Base-by-base conservation (phyloP, 2,329 filamentous ascomycete genomes). In the Penicillium sp. region DNA sequence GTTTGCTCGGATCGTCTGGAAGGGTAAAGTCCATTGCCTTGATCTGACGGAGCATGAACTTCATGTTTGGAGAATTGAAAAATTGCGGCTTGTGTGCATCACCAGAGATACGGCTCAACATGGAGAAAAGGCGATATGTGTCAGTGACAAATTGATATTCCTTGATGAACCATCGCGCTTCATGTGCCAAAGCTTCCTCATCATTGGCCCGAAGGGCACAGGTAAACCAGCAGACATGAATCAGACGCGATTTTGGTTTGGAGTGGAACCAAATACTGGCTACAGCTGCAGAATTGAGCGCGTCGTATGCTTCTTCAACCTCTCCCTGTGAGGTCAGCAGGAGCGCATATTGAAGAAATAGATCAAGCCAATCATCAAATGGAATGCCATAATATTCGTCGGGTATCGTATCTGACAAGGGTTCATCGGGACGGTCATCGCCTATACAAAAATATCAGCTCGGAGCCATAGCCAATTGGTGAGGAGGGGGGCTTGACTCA, bases 1-100 rank as follows among this genome's bases (percentile, higher is more conserved):
- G 37, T 61, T 65, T 47, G 14, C 81, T 77, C 22, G 21, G 21
- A 14, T 83, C 79, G 3, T 80, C 78, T 2, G 75, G 79, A 45
- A 88, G 79, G 3, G 90, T 80, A 61, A 84, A 88, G 73, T 99
- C 95, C 79, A 96, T 90, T 3, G 87, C 86, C 73, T 96, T 96
- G 75, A 99, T 90, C 75, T 96, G 91, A 5, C 95, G 87, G 56
- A 97, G 81, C 67, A 98, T 87, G 70, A 90, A 96, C 72, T 98
- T 98, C 73, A 96, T 92, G 21, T 89, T 88, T 0, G 91, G 88
- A 0, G 90, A 90, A 51, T 88, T 88, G 73, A 93, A 96, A 80
- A 89, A 41, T n/a, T 41, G 64, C 2, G 75, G 75, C 55, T 70
- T 72, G 26, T 68, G 71, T 21, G 88, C 86, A 14, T 90, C 87